phyloP scores from a whole-genome alignment of 352 stramenopile genomes.

The Pythium insidiosum region DNA sequence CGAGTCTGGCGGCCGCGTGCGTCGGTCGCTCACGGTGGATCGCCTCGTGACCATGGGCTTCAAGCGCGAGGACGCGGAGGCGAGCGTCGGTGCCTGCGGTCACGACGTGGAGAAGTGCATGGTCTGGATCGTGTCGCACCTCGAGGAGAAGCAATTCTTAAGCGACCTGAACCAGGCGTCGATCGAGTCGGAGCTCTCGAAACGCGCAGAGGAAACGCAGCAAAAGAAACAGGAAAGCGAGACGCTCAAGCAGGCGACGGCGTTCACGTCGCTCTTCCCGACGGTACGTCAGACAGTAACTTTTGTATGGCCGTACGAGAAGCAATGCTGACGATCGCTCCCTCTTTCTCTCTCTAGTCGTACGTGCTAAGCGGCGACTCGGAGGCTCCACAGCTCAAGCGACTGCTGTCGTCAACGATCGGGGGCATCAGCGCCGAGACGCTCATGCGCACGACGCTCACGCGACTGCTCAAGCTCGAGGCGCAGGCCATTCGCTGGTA shows the following conservation, averaged over 20 bases:
- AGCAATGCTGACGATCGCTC: too few species aligned
- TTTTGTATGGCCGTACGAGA: too few species aligned
- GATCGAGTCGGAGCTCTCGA: slow-evolving; percentile 68
- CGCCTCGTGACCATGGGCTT: slow-evolving; percentile 61
- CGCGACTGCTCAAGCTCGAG: slow-evolving; percentile 60
- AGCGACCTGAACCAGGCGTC: slow-evolving; percentile 65
- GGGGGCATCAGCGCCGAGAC: slow-evolving; percentile 28
- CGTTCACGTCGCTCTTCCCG: slow-evolving; percentile 56
- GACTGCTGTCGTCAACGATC: slow-evolving; percentile 39
- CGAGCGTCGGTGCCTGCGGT: slow-evolving; percentile 46
- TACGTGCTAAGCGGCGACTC: slow-evolving; percentile 40
- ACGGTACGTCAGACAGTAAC: slow-evolving; percentile 29
- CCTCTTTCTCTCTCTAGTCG: slow-evolving; percentile 35
- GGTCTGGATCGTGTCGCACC: slow-evolving; percentile 69
- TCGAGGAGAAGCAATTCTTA: slow-evolving; percentile 65
- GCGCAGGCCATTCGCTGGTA: slow-evolving; percentile 67
- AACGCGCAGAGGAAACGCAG: slow-evolving; percentile 45
- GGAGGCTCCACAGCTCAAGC: slow-evolving; percentile 26
- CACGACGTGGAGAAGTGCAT: slow-evolving; percentile 67
- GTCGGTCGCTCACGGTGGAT: slow-evolving; percentile 47
- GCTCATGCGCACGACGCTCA: slow-evolving; percentile 42
- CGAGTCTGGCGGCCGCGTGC: slow-evolving; percentile 16
- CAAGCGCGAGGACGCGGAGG: slow-evolving; percentile 42
- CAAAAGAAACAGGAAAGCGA: slow-evolving; percentile 52
- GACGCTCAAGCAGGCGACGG: slow-evolving; percentile 32